Evolutionary conservation across 495 filamentous ascomycete species (phyloP), one percentile per base, ranked within the genome.

Genomic region (Collariella sp.): DNA sequence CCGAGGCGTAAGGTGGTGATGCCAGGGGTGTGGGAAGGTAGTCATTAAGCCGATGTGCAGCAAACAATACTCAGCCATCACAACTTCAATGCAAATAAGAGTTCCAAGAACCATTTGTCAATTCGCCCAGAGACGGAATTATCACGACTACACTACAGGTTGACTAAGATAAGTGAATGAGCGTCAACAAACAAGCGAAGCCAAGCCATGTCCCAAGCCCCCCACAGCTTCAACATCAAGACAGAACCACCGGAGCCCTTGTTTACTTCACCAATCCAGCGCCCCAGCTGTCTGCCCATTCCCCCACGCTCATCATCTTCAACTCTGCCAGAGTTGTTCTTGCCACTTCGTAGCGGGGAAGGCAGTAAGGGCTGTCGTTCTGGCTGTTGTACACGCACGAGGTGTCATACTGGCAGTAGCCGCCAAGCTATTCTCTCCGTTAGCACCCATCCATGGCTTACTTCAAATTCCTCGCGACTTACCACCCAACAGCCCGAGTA

Each of bases 311-410:
- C n/a, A n/a, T n/a, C n/a, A n/a, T n/a, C n/a, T n/a, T n/a, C n/a
- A n/a, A n/a, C n/a, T n/a, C n/a, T n/a, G n/a, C n/a, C n/a, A n/a
- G n/a, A n/a, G n/a, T n/a, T n/a, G 42, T 7, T n/a, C 5, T n/a
- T 6, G 15, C 43, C 12, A 26, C 24, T 47, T 42, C 48, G 36
- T 51, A 29, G 33, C 23, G 41, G 13, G 51, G 50, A 19, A 67
- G n/a, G 56, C 65, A 68, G 53, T 68, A 68, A 1, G 65, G 65
- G 52, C 58, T 64, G 15, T 50, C 47, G 52, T 62, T 68, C 56
- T 45, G 39, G 10, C 7, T 9, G 48, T 56, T 50, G 59, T 61
- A 68, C 38, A 49, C 11, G 63, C 65, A 68, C 12, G 47, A 39
- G 22, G 56, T 61, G n/a, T 44, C 50, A 1, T 48, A 47, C 9